phyloP scores from a whole-genome alignment of 352 stramenopile genomes.

The Thalassiosira mediterranea region DNA sequence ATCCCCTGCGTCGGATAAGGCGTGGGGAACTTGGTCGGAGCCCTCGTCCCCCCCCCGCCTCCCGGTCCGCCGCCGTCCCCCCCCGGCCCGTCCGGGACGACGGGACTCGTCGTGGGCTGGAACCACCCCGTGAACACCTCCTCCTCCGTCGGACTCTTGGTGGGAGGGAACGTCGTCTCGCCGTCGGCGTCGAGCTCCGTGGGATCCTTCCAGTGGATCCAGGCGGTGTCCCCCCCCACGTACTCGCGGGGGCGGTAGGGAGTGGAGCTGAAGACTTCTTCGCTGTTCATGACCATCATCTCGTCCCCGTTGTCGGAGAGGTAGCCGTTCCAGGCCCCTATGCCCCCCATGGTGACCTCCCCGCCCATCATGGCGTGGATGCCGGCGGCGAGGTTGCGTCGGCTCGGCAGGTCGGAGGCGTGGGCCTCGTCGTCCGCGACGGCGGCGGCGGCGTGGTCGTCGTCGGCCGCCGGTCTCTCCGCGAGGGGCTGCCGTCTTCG shows the following conservation, averaged over 20 bases:
- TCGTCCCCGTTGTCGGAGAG: constrained; percentile 2
- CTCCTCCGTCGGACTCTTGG: not conserved
- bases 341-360: constrained; percentile 6
- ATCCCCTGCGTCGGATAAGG: not conserved
- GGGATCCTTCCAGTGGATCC: constrained; percentile 49
- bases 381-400: constrained; percentile 26
- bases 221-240: constrained; percentile 26
- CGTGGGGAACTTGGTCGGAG: constrained; percentile 13
- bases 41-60: not conserved
- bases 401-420: no score
- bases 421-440: no score
- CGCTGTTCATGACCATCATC: not conserved
- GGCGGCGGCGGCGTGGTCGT: no score
- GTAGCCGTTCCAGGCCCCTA: not conserved
- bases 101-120: constrained; percentile 11
- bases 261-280: constrained; percentile 37
- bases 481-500: no score
- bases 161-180: constrained; percentile 39
- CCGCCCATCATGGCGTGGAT: constrained; percentile 33
- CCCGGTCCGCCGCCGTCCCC: not conserved
- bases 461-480: no score
- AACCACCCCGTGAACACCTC: constrained; percentile 20
- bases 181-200: constrained; percentile 42
- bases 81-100: not conserved
- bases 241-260: constrained; percentile 44